Percentiles rank a stretch among this genome's conserved stretches.
Conservation (phyloP, 441 rosid species). For the Capsella rubella region DNA sequence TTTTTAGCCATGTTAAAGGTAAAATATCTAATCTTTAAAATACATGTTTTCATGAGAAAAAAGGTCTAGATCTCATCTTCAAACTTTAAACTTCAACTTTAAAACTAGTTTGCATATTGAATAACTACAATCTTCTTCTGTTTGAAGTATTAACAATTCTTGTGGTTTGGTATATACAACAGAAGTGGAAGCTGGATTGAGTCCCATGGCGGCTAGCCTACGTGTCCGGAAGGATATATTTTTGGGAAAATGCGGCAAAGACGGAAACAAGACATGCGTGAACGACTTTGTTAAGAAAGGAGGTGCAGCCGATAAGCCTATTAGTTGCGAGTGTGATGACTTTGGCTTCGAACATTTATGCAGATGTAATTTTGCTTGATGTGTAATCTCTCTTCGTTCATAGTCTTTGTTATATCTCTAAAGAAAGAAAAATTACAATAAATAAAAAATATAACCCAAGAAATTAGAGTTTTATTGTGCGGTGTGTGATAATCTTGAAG, state of each 20-base stretch:
- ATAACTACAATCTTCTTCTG: background rate
- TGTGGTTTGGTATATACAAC: slow-evolving; percentile 18
- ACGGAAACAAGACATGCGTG: slow-evolving; percentile 36
- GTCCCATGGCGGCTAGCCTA: background rate
- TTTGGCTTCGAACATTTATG: slow-evolving; percentile 33
- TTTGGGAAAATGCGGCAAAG: slow-evolving; percentile 21
- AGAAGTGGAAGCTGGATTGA: slow-evolving; percentile 28
- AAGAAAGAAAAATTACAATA: background rate
- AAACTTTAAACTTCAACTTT: background rate
- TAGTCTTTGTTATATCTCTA: slow-evolving; percentile 1
- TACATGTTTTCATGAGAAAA: background rate
- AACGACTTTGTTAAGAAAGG: slow-evolving; percentile 36
- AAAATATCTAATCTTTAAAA: background rate
- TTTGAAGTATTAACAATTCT: background rate
- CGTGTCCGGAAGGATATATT: slow-evolving; percentile 30
- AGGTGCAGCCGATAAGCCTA: slow-evolving; percentile 8
- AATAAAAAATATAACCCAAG: background rate
- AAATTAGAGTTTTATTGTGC: too few species aligned
- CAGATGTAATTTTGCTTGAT: slow-evolving; percentile 15
- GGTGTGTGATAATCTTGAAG: too few species aligned
- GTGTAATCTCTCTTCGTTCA: background rate
- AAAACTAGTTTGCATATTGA: background rate
- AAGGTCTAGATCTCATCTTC: background rate
- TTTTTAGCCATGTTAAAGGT: slow-evolving; percentile 35
- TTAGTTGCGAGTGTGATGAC: slow-evolving; percentile 29